phyloP scores from a whole-genome alignment of 805 yeast genomes.

The Kodamaea kakaduensis region DNA sequence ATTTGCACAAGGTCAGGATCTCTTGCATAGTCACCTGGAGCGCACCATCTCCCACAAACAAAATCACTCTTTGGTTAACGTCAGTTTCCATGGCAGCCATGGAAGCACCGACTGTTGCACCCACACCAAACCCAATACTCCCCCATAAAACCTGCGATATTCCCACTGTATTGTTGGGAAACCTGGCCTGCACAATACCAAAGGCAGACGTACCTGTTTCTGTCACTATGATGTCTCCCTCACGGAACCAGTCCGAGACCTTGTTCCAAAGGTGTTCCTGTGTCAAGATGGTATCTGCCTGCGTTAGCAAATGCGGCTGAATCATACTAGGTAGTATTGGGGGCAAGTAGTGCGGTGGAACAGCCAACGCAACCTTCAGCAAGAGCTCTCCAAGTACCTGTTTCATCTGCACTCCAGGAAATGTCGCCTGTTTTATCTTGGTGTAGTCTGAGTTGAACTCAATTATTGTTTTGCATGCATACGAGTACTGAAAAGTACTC shows the following conservation, averaged over 20 bases:
- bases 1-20: constrained; percentile 34
- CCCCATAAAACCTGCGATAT: constrained; percentile 29
- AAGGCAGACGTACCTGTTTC: constrained; percentile 28
- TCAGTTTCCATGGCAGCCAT: constrained; percentile 24
- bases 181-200: constrained; percentile 24
- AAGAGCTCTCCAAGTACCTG: constrained; percentile 14
- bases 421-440: constrained; percentile 16
- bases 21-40: constrained; percentile 41
- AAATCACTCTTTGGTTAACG: constrained; percentile 28
- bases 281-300: constrained; percentile 11
- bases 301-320: background rate
- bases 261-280: constrained; percentile 26
- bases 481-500: constrained; percentile 21
- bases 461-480: constrained; percentile 18
- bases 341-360: constrained; percentile 5
- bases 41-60: constrained; percentile 42
- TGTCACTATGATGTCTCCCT: constrained; percentile 26
- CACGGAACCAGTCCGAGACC: constrained; percentile 23
- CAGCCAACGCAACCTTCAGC: background rate
- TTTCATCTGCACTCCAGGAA: constrained; percentile 20
- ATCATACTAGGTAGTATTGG: constrained; percentile 1
- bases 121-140: constrained; percentile 26
- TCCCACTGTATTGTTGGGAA: constrained; percentile 22
- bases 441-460: constrained; percentile 23
- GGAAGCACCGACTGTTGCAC: constrained; percentile 27